A percentile compares a stretch with the other conserved stretches of the same genome.
These are phyloP conservation scores for Exophiala spinifera DNA, from an alignment of 2,329 filamentous ascomycete genomes.

Conservation along the genomic window DNA sequence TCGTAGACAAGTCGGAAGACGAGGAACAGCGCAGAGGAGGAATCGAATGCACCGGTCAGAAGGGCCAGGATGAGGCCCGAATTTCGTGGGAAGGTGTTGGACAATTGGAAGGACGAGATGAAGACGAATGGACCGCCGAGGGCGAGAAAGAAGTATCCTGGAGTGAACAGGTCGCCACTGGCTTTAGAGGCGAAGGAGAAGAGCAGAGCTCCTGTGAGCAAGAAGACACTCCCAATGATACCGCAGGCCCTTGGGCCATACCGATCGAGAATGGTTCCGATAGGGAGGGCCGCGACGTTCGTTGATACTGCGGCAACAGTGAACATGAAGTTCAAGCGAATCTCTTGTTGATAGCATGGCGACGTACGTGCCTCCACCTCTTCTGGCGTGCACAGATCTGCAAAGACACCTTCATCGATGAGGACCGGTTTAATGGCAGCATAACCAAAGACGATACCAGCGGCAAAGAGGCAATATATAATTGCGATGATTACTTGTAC, in stretches of 20 bases:
- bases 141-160: slow-evolving; percentile 72
- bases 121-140: slow-evolving; percentile 79
- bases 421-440: slow-evolving; percentile 80
- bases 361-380: slow-evolving; percentile 49
- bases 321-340: slow-evolving; percentile 83
- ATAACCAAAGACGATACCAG: slow-evolving; percentile 80
- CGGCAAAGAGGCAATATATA: slow-evolving; percentile 70
- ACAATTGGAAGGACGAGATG: slow-evolving; percentile 79
- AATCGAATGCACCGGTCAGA: slow-evolving; percentile 78
- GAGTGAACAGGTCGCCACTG: slow-evolving; percentile 70
- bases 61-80: slow-evolving; percentile 77
- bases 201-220: slow-evolving; percentile 66
- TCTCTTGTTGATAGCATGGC: slow-evolving; percentile 58
- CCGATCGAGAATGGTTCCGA: slow-evolving; percentile 79
- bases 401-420: slow-evolving; percentile 69
- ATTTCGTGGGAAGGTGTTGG: slow-evolving; percentile 74
- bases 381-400: slow-evolving; percentile 57
- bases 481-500: slow-evolving; percentile 68
- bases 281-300: slow-evolving; percentile 79
- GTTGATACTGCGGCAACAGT: slow-evolving; percentile 83
- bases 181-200: slow-evolving; percentile 66
- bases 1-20: slow-evolving; percentile 70
- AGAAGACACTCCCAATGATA: slow-evolving; percentile 65
- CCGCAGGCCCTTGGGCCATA: slow-evolving; percentile 77
- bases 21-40: slow-evolving; percentile 74